Evolutionary conservation across 495 filamentous ascomycete species (phyloP).

Genomic region (Penicillium cataractarum): DNA sequence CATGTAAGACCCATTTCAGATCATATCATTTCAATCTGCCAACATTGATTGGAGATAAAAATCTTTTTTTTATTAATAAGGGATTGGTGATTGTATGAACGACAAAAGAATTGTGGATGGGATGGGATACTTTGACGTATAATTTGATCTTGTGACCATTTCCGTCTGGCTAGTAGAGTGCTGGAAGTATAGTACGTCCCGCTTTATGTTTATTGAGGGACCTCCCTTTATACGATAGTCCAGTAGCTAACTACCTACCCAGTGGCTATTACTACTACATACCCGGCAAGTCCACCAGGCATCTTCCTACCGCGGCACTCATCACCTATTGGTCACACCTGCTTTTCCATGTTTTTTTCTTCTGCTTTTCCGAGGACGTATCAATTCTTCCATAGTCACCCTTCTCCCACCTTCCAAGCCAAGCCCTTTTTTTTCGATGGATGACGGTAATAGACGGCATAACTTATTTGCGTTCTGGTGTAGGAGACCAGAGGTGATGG

Average conservation of each 20-base stretch:
- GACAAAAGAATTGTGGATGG: background rate
- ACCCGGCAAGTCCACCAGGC: too few relatives aligned
- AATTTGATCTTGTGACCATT: background rate
- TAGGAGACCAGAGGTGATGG: too few relatives aligned
- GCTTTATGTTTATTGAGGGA: too few relatives aligned
- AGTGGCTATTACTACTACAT: too few relatives aligned
- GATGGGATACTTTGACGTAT: background rate
- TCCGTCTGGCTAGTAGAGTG: too few relatives aligned
- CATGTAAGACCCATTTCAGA: conserved; percentile 2
- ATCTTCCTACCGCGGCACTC: too few relatives aligned
- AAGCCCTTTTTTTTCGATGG: background rate
- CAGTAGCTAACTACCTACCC: too few relatives aligned
- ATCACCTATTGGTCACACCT: background rate
- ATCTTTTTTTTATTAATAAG: too few relatives aligned
- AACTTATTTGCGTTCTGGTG: background rate
- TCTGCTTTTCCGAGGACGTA: too few relatives aligned
- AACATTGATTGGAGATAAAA: background rate
- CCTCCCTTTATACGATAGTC: too few relatives aligned
- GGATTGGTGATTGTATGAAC: conserved; percentile 4
- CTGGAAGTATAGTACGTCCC: background rate
- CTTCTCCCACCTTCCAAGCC: background rate
- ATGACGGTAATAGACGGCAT: background rate
- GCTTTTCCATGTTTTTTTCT: too few relatives aligned
- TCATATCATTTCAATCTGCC: background rate
- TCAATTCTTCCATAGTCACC: conserved; percentile 5